phyloP scores from a whole-genome alignment of 768 basidiomycete species.

The Xerocomellus amylosporus region DNA sequence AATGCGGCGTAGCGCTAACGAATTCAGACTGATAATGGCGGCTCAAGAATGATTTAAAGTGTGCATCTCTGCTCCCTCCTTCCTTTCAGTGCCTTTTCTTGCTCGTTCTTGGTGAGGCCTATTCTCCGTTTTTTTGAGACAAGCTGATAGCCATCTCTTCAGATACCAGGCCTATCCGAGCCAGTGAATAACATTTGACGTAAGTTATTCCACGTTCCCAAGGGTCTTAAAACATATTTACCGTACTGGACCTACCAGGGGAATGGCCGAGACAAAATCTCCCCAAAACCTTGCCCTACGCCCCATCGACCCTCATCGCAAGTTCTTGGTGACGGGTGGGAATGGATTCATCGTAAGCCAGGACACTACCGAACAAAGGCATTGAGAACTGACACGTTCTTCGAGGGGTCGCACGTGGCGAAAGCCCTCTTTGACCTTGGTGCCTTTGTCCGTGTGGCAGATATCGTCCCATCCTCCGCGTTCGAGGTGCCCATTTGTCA shows the following conservation, averaged over 20 bases:
- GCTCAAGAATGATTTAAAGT: conserved; percentile 1
- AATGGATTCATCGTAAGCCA: conserved; percentile 52
- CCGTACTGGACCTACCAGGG: not conserved
- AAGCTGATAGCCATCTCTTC: not conserved
- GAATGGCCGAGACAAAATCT: conserved; percentile 1
- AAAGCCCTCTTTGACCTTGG: conserved; percentile 34
- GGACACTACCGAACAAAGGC: not conserved
- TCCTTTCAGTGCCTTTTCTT: not conserved
- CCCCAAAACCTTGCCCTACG: not conserved
- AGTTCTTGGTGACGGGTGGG: conserved; percentile 47
- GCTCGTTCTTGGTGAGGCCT: not conserved
- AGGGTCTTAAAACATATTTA: not conserved
- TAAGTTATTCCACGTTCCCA: not conserved
- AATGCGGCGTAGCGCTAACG: not conserved
- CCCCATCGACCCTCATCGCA: not conserved
- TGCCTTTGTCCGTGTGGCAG: conserved; percentile 42
- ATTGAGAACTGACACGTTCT: not conserved
- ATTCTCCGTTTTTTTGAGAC: not conserved
- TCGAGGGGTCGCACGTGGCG: conserved; percentile 53
- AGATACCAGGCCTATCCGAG: not conserved
- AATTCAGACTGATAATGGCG: not conserved
- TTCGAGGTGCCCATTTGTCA: conserved; percentile 25
- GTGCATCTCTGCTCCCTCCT: not conserved
- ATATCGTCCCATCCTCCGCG: conserved; percentile 31
- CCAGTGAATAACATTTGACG: not conserved